A percentile compares a stretch with the other conserved stretches of the same genome.
Evolutionary conservation across 1,284 basidiomycete species (phyloP).

Genomic region (Termitomyces sp.): DNA sequence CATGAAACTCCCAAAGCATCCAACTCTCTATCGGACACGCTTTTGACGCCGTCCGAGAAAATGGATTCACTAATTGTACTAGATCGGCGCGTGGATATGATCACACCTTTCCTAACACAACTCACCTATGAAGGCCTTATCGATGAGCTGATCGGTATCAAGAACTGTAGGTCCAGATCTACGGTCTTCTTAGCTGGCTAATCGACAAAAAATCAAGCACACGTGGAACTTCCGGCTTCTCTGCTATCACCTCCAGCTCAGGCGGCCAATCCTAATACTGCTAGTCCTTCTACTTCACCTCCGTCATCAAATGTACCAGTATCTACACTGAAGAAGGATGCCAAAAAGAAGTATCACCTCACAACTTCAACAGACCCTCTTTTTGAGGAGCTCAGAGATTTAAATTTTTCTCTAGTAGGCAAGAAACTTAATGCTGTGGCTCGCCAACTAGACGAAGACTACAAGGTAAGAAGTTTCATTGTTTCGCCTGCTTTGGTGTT

Average conservation of each 20-base stretch:
- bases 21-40: constrained; percentile 33
- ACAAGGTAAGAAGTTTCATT: constrained; percentile 55
- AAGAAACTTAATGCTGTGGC: constrained; percentile 80
- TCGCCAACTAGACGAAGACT: constrained; percentile 84
- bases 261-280: constrained; percentile 26
- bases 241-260: constrained; percentile 52
- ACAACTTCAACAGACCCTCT: constrained; percentile 78
- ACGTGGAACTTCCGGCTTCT: constrained; percentile 85
- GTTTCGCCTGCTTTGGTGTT: background rate
- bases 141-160: constrained; percentile 91
- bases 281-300: constrained; percentile 38
- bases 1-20: constrained; percentile 48
- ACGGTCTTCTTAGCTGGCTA: background rate
- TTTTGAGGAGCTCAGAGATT: constrained; percentile 79
- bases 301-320: constrained; percentile 37
- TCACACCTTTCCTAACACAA: constrained; percentile 93
- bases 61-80: constrained; percentile 88
- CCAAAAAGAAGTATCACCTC: constrained; percentile 85
- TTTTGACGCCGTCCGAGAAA: constrained; percentile 45
- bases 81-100: constrained; percentile 92
- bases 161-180: constrained; percentile 60
- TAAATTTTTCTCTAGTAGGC: constrained; percentile 94
- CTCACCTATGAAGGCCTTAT: constrained; percentile 95
- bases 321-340: constrained; percentile 60
- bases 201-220: constrained; percentile 46